Percentiles rank a stretch among this genome's conserved stretches.
These are phyloP conservation scores for Boletus semigastroideus DNA, from an alignment of 1,284 basidiomycete species.

Conservation along the genomic window DNA sequence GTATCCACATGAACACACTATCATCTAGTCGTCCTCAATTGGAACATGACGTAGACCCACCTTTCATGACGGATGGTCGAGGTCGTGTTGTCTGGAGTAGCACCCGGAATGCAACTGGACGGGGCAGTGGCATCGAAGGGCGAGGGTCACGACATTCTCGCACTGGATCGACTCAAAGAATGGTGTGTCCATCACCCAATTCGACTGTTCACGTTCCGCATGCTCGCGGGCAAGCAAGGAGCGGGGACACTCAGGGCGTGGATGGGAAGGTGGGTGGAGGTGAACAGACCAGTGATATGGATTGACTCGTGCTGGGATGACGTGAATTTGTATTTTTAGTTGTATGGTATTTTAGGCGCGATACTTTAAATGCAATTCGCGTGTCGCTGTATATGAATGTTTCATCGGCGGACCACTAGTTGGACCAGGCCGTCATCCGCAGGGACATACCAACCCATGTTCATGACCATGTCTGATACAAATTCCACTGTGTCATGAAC, in stretches of 20 bases:
- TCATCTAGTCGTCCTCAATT: constrained; percentile 17
- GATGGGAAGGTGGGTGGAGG: constrained; percentile 19
- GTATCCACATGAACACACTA: constrained; percentile 5
- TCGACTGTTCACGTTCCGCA: constrained; percentile 36
- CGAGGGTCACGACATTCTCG: constrained; percentile 23
- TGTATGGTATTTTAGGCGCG: constrained; percentile 4
- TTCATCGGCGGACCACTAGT: neutral
- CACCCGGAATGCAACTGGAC: constrained; percentile 23
- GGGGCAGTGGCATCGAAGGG: constrained; percentile 17
- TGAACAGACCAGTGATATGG: constrained; percentile 15
- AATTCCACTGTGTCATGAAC: neutral
- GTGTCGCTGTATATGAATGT: neutral
- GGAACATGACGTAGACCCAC: constrained; percentile 45
- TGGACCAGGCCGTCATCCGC: too few species aligned
- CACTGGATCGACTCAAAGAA: constrained; percentile 18
- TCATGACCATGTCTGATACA: too few species aligned
- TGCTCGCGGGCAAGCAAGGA: constrained; percentile 43
- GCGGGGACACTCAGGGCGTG: constrained; percentile 17
- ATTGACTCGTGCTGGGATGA: constrained; percentile 9
- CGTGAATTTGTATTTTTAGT: constrained; percentile 16
- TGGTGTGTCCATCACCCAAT: constrained; percentile 16
- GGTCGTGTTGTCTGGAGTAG: constrained; percentile 60
- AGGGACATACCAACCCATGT: too few species aligned
- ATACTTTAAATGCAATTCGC: neutral
- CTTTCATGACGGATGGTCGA: constrained; percentile 57